Percentiles rank a stretch among this genome's conserved stretches.
Conservation (phyloP, 768 basidiomycete species). For the Lentinula boryana region DNA sequence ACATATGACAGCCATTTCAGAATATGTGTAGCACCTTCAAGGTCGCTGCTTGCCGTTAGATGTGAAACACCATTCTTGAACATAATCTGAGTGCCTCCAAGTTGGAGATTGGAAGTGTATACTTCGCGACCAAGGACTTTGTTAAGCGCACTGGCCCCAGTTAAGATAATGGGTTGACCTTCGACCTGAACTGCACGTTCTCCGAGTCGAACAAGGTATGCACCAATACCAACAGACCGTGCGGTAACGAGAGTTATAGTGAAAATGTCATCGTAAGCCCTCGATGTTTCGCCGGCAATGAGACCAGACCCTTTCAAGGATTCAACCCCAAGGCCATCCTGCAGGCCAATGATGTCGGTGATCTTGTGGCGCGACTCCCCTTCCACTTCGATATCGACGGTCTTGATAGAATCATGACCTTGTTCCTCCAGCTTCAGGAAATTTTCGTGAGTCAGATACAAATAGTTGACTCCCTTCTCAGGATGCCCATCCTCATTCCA, state of each 20-base stretch:
- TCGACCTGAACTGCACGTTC: slow-evolving; percentile 98
- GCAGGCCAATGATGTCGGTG: slow-evolving; percentile 94
- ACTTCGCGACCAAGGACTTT: slow-evolving; percentile 99
- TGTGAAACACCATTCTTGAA: slow-evolving; percentile 99
- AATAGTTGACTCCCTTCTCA: slow-evolving; percentile 93
- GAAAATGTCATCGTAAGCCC: slow-evolving; percentile 99
- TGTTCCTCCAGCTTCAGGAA: slow-evolving; percentile 86
- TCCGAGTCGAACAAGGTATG: slow-evolving; percentile 96
- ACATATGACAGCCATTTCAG: slow-evolving; percentile 94
- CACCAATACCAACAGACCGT: slow-evolving; percentile 98
- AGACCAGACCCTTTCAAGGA: slow-evolving; percentile 94
- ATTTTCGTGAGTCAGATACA: slow-evolving; percentile 93
- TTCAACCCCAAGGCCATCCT: slow-evolving; percentile 96
- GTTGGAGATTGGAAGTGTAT: slow-evolving; percentile 96
- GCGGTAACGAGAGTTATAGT: slow-evolving; percentile 98
- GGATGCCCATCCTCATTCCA: slow-evolving; percentile 81
- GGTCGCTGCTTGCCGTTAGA: slow-evolving; percentile 88
- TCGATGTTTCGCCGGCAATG: slow-evolving; percentile 96
- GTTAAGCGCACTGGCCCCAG: slow-evolving; percentile 94
- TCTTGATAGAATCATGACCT: slow-evolving; percentile 70
- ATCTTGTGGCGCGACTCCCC: slow-evolving; percentile 92
- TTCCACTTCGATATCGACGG: slow-evolving; percentile 76
- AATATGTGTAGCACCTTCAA: slow-evolving; percentile 93
- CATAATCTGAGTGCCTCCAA: slow-evolving; percentile 99
- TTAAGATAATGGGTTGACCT: slow-evolving; percentile 98